Percentiles rank a stretch among this genome's conserved stretches.
phyloP scores from a whole-genome alignment of 177 flowering plant genomes.

The Tripterygium wilfordii region DNA sequence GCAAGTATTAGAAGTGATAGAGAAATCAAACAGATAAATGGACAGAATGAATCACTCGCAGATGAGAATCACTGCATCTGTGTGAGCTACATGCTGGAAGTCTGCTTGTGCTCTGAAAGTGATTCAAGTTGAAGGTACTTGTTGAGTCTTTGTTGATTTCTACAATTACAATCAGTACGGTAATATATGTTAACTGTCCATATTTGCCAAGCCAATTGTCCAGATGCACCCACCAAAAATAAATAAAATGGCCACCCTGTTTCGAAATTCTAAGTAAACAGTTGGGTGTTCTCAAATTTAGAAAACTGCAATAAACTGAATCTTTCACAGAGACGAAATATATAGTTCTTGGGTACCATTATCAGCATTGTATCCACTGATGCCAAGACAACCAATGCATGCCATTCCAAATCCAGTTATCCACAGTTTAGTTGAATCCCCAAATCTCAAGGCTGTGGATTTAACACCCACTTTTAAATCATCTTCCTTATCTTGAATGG shows the following conservation, averaged over 20 bases:
- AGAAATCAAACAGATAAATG: too few relatives aligned
- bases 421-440: slow-evolving; percentile 77
- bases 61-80: too few relatives aligned
- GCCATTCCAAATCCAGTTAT: slow-evolving; percentile 67
- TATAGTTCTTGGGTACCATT: too few relatives aligned
- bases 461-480: slow-evolving; percentile 95
- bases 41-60: too few relatives aligned
- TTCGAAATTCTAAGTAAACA: slow-evolving; percentile 6
- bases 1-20: too few relatives aligned
- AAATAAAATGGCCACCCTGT: slow-evolving; percentile 91
- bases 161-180: slow-evolving; percentile 81
- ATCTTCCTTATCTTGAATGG: slow-evolving; percentile 87
- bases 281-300: too few relatives aligned
- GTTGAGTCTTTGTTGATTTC: slow-evolving; percentile 35
- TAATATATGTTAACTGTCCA: slow-evolving; percentile 70
- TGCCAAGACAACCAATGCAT: slow-evolving; percentile 64
- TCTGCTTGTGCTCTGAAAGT: too few relatives aligned
- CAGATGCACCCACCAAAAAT: slow-evolving; percentile 62
- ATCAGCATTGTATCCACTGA: slow-evolving; percentile 78
- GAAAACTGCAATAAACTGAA: too few relatives aligned
- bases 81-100: too few relatives aligned
- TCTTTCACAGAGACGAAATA: too few relatives aligned
- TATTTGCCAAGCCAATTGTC: slow-evolving; percentile 91
- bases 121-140: too few relatives aligned
- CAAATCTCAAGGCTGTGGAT: slow-evolving; percentile 96